Evolutionary conservation across 2,329 filamentous ascomycete genomes (phyloP).

Genomic region (Clarireedia hainanense): DNA sequence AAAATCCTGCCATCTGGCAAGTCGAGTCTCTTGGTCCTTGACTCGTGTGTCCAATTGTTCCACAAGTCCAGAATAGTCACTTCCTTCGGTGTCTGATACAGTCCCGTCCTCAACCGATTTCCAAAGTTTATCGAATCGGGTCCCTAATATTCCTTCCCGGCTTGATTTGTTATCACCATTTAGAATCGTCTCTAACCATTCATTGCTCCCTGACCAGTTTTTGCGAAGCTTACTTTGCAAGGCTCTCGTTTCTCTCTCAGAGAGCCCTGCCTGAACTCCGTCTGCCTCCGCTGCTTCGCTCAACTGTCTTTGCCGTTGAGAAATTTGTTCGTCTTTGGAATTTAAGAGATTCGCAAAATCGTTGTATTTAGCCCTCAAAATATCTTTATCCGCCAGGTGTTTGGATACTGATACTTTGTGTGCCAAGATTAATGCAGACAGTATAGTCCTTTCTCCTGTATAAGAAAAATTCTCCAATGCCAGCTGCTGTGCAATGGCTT

Average conservation of each 20-base stretch:
- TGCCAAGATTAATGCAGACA: constrained; percentile 63
- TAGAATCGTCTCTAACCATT: constrained; percentile 65
- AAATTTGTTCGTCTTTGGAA: constrained; percentile 52
- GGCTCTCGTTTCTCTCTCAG: constrained; percentile 29
- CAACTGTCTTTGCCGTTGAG: constrained; percentile 43
- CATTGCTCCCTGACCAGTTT: constrained; percentile 72
- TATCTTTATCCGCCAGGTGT: constrained; percentile 51
- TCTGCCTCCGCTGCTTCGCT: constrained; percentile 26
- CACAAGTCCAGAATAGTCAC: constrained; percentile 44
- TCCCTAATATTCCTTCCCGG: constrained; percentile 56
- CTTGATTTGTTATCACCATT: constrained; percentile 52
- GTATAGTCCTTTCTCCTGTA: constrained; percentile 42
- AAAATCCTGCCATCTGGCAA: constrained; percentile 70
- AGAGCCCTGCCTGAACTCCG: constrained; percentile 15
- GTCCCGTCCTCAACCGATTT: constrained; percentile 52
- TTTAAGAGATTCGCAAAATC: constrained; percentile 59
- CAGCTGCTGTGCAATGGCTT: constrained; percentile 45
- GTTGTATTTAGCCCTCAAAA: constrained; percentile 48
- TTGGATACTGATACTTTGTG: constrained; percentile 61
- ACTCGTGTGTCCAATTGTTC: constrained; percentile 66
- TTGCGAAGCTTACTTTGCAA: constrained; percentile 55
- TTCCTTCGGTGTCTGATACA: constrained; percentile 47
- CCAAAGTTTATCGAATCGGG: constrained; percentile 67
- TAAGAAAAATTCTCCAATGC: constrained; percentile 53
- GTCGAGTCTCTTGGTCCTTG: constrained; percentile 54